Conservation (phyloP, 345 rosid species). For the Moricandia arvensis region DNA sequence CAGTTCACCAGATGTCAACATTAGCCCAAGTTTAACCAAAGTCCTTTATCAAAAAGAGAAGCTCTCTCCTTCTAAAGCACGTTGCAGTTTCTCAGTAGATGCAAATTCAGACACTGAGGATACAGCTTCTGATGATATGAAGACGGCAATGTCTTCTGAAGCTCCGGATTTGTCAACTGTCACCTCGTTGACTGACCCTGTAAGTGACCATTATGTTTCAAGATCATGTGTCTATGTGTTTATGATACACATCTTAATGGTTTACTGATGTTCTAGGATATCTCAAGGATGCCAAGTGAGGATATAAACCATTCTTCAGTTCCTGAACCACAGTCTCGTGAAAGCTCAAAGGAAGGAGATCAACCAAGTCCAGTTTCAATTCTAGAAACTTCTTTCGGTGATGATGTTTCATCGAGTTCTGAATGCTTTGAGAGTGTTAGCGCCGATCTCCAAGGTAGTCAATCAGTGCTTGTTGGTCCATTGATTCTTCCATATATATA, state of each 20-base stretch:
- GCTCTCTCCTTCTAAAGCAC: conserved; percentile 42
- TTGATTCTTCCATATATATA: not conserved
- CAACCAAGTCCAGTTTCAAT: conserved; percentile 98
- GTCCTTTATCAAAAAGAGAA: conserved; percentile 33
- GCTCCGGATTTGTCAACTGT: conserved; percentile 41
- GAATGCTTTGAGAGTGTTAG: conserved; percentile 92
- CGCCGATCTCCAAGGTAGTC: conserved; percentile 87
- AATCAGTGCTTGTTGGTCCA: not conserved
- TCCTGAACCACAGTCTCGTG: conserved; percentile 51
- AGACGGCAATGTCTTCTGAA: conserved; percentile 37
- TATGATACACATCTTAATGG: not conserved
- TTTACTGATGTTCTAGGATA: conserved; percentile 51
- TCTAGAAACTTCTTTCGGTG: conserved; percentile 80
- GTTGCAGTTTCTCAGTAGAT: conserved; percentile 36
- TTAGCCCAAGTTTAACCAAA: conserved; percentile 35
- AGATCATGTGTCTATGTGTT: conserved; percentile 38
- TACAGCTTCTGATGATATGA: conserved; percentile 41
- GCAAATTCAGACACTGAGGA: conserved; percentile 43
- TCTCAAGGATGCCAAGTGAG: conserved; percentile 40
- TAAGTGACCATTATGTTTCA: conserved; percentile 36
- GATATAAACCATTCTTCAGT: conserved; percentile 40
- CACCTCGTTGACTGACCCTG: conserved; percentile 36
- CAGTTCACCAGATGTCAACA: conserved; percentile 46
- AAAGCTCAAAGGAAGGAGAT: conserved; percentile 69
- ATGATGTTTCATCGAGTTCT: conserved; percentile 74